A percentile compares a stretch with the other conserved stretches of the same genome.
phyloP scores from a whole-genome alignment of 495 filamentous ascomycete genomes.

The Talaromyces proteolyticus region DNA sequence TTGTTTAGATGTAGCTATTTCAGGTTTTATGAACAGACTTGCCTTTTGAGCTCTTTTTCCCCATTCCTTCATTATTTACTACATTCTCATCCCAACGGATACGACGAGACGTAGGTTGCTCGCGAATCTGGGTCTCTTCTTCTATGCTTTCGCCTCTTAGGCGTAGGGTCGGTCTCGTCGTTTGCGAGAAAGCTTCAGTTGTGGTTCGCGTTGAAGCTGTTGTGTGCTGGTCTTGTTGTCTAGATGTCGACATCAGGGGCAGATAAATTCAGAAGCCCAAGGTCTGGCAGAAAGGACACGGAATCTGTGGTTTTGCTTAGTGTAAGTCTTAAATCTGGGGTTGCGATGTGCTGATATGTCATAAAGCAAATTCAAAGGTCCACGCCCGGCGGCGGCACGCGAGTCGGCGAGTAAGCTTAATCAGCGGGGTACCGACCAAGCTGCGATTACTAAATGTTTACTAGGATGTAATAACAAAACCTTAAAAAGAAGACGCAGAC shows the following conservation, averaged over 20 bases:
- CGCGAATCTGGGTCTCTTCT: constrained; percentile 3
- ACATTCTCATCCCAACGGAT: constrained; percentile 94
- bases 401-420: no score
- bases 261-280: background rate
- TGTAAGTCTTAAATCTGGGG: no score
- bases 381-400: no score
- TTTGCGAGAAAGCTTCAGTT: constrained; percentile 11
- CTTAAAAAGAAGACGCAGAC: no score
- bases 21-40: no score
- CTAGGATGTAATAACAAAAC: no score
- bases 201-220: background rate
- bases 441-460: no score
- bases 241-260: background rate
- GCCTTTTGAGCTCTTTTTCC: constrained; percentile 94
- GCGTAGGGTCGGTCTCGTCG: constrained; percentile 13
- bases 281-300: background rate
- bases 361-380: no score
- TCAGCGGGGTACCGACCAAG: no score
- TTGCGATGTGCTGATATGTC: no score
- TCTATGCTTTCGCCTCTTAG: background rate
- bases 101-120: constrained; percentile 25
- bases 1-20: no score
- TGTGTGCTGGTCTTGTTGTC: background rate
- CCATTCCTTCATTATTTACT: constrained; percentile 93
- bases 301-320: no score